These are phyloP conservation scores for Elaeis oleifera DNA, from an alignment of 202 grass and related monocot species.

Conservation along the genomic window DNA sequence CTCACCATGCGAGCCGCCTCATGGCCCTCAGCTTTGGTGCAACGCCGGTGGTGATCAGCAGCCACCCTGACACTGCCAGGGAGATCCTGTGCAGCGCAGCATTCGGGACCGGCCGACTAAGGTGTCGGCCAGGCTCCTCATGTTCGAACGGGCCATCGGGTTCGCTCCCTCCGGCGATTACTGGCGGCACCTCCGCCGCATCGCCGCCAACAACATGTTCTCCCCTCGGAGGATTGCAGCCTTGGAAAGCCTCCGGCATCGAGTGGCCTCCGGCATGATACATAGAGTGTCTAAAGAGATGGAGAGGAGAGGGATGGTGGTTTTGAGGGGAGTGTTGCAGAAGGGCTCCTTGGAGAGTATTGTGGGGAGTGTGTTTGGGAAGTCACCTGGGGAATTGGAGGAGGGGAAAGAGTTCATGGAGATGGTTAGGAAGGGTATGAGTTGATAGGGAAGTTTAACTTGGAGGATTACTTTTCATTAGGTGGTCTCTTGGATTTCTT, in stretches of 20 bases:
- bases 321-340: conserved; percentile 43
- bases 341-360: conserved; percentile 66
- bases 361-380: conserved; percentile 79
- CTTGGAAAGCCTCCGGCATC: conserved; percentile 43
- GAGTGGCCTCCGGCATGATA: conserved; percentile 32
- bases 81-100: conserved; percentile 61
- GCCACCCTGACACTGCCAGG: conserved; percentile 66
- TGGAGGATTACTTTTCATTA: conserved; percentile 66
- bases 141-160: conserved; percentile 86
- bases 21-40: conserved; percentile 80
- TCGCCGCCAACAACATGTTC: conserved; percentile 63
- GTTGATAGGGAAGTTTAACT: conserved; percentile 65
- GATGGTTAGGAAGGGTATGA: conserved; percentile 87
- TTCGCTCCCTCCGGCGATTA: conserved; percentile 71
- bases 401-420: conserved; percentile 50
- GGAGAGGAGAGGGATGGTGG: conserved; percentile 5
- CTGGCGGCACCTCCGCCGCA: conserved; percentile 59
- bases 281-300: conserved; percentile 12
- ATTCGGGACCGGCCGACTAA: conserved; percentile 63
- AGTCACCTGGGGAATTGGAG: conserved; percentile 23
- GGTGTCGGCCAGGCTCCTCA: conserved; percentile 69
- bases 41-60: conserved; percentile 49
- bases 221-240: conserved; percentile 52
- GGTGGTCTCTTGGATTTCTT: conserved; percentile 7
- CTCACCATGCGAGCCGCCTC: conserved; percentile 44